phyloP scores from a whole-genome alignment of 2,329 filamentous ascomycete genomes.

The Alternaria metachromatica region DNA sequence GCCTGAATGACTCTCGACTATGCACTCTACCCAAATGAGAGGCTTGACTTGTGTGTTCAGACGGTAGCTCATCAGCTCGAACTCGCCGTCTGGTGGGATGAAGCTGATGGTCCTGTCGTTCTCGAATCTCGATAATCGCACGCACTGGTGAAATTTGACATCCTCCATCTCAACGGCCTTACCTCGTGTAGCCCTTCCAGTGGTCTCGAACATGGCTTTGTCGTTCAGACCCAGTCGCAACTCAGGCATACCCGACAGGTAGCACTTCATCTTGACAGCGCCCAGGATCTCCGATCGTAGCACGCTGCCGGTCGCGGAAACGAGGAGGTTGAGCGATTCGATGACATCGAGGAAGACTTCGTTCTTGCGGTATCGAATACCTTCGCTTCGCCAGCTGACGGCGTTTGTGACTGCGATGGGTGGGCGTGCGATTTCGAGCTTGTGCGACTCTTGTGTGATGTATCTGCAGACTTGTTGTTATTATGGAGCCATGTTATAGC shows the following conservation, averaged over 20 bases:
- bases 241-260: conserved; percentile 97
- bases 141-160: conserved; percentile 99
- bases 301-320: conserved; percentile 93
- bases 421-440: conserved; percentile 92
- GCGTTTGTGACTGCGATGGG: conserved; percentile 98
- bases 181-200: conserved; percentile 87
- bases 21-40: conserved; percentile 97
- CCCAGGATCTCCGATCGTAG: conserved; percentile 95
- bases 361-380: conserved; percentile 98
- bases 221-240: conserved; percentile 93
- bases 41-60: conserved; percentile 99
- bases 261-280: conserved; percentile 99
- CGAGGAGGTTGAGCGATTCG: conserved; percentile 93
- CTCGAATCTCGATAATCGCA: conserved; percentile 92
- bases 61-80: conserved; percentile 99
- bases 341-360: conserved; percentile 98
- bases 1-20: conserved; percentile 94
- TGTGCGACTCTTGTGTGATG: conserved; percentile 99
- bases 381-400: conserved; percentile 96
- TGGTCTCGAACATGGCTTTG: conserved; percentile 99
- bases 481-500: neutral
- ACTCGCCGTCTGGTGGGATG: conserved; percentile 97
- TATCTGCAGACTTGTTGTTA: conserved; percentile 59
- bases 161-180: conserved; percentile 99
- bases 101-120: conserved; percentile 99